phyloP scores from a whole-genome alignment of 2,329 filamentous ascomycete species.

The Claviceps digitariae region DNA sequence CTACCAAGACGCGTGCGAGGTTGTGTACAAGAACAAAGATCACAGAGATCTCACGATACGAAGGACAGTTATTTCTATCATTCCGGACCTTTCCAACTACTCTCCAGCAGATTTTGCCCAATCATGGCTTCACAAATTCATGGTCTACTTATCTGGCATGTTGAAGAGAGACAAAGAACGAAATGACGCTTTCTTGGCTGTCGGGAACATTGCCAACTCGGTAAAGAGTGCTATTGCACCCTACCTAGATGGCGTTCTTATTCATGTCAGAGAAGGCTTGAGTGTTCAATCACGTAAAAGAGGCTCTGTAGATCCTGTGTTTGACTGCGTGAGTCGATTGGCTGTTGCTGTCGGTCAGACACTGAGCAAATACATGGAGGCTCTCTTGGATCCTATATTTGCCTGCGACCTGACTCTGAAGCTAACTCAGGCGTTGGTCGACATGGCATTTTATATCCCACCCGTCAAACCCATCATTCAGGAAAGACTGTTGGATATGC shows the following conservation, averaged over 20 bases:
- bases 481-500: slow-evolving; percentile 83
- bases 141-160: slow-evolving; percentile 89
- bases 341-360: slow-evolving; percentile 92
- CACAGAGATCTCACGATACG: slow-evolving; percentile 79
- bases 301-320: slow-evolving; percentile 64
- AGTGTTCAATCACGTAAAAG: slow-evolving; percentile 60
- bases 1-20: slow-evolving; percentile 85
- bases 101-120: slow-evolving; percentile 81
- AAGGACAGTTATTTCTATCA: slow-evolving; percentile 78
- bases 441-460: slow-evolving; percentile 98
- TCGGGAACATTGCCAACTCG: slow-evolving; percentile 90
- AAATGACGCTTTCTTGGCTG: slow-evolving; percentile 88
- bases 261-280: slow-evolving; percentile 84
- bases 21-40: slow-evolving; percentile 84
- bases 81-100: slow-evolving; percentile 86
- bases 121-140: slow-evolving; percentile 84
- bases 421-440: slow-evolving; percentile 86
- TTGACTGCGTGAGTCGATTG: slow-evolving; percentile 94
- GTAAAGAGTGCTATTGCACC: slow-evolving; percentile 91
- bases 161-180: slow-evolving; percentile 90
- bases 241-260: slow-evolving; percentile 86
- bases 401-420: slow-evolving; percentile 89
- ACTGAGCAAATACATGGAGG: slow-evolving; percentile 96
- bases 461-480: slow-evolving; percentile 89
- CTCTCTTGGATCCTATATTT: slow-evolving; percentile 89